phyloP scores from a whole-genome alignment of 345 rosid species.

The Eucalyptus tenuipes region DNA sequence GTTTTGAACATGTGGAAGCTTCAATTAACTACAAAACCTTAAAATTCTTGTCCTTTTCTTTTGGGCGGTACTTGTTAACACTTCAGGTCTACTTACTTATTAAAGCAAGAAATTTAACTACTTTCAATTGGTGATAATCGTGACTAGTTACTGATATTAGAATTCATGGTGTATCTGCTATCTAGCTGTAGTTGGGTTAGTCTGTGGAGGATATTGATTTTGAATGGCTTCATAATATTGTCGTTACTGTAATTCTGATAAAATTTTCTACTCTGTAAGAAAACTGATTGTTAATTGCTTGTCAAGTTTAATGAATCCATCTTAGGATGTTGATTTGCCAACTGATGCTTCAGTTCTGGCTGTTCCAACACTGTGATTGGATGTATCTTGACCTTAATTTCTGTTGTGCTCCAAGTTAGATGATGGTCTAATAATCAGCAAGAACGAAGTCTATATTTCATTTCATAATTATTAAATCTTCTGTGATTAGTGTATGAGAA shows the following conservation, averaged over 20 bases:
- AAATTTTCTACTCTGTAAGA: neutral
- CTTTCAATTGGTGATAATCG: neutral
- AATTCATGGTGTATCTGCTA: neutral
- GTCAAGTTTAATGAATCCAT: neutral
- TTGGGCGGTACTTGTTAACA: neutral
- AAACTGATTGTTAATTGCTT: neutral
- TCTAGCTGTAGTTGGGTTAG: neutral
- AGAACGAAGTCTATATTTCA: neutral
- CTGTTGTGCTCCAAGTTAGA: neutral
- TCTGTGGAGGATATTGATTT: neutral
- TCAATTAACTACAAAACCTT: too few species aligned
- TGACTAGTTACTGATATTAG: neutral
- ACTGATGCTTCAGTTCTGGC: neutral
- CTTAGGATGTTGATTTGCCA: neutral
- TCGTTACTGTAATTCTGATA: neutral
- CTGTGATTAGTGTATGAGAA: neutral
- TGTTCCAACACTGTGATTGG: neutral
- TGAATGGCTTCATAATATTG: neutral
- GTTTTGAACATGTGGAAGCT: too few species aligned
- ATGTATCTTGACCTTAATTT: neutral
- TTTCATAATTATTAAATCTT: neutral
- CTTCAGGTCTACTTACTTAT: slow-evolving; percentile 81
- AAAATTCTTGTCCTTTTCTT: too few species aligned
- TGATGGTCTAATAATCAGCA: neutral
- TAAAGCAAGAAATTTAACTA: slow-evolving; percentile 46